These are phyloP conservation scores for Talinum fruticosum DNA, from an alignment of 148 eudicot species.

Conservation along the genomic window DNA sequence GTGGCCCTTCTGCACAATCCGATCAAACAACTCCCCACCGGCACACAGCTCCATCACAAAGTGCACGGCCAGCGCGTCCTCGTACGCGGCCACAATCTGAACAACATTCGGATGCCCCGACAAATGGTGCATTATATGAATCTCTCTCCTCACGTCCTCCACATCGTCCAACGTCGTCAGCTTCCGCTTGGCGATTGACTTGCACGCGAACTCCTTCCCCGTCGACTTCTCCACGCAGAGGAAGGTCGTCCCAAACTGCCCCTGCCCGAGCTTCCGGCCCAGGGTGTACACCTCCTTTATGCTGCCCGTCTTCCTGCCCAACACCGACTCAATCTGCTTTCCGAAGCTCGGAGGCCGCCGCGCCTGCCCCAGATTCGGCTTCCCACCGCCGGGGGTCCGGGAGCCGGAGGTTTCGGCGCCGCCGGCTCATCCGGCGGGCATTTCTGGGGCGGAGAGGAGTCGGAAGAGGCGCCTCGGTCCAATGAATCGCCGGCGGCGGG, in stretches of 20 bases:
- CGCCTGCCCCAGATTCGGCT: conserved; percentile 17
- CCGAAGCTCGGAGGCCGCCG: conserved; percentile 30
- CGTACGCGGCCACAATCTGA: conserved; percentile 25
- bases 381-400: neutral
- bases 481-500: conserved; percentile 1
- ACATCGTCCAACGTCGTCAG: conserved; percentile 31
- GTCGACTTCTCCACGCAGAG: conserved; percentile 21
- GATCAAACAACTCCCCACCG: conserved; percentile 33
- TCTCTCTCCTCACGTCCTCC: conserved; percentile 34
- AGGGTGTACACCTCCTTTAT: conserved; percentile 23
- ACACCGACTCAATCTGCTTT: conserved; percentile 31
- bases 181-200: conserved; percentile 34
- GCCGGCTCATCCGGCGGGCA: conserved; percentile 18
- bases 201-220: conserved; percentile 30
- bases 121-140: conserved; percentile 37
- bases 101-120: conserved; percentile 24
- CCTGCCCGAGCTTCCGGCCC: conserved; percentile 35
- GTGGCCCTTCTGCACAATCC: conserved; percentile 34
- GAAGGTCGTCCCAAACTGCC: conserved; percentile 37
- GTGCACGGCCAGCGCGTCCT: conserved; percentile 35
- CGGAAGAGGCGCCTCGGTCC: neutral
- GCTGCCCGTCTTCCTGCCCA: conserved; percentile 31
- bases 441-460: neutral
- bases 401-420: neutral
- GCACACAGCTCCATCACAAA: conserved; percentile 34